Evolutionary conservation across 169 alveolate genomes (phyloP).

Genomic region (Eimeria falciformis): DNA sequence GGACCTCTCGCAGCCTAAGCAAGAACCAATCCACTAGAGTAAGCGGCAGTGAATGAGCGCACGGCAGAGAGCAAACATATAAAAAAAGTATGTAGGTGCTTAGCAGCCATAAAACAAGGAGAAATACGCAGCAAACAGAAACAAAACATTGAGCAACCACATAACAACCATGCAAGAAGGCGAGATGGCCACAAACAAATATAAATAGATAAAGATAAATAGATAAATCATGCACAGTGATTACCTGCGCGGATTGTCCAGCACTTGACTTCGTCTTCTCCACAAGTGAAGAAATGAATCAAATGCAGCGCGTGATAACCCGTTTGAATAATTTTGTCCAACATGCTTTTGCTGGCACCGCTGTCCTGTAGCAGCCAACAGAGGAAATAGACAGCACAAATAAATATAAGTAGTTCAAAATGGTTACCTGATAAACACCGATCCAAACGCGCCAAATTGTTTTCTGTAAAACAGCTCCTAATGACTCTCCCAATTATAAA

Average conservation of each 20-base stretch:
- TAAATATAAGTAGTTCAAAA: neutral
- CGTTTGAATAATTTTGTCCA: conserved; percentile 96
- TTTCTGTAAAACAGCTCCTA: too few relatives aligned
- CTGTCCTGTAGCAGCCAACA: conserved; percentile 46
- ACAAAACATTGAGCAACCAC: neutral
- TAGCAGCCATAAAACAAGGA: too few relatives aligned
- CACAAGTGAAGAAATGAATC: conserved; percentile 99
- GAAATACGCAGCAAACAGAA: neutral
- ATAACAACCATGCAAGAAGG: too few relatives aligned
- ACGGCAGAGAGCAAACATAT: neutral
- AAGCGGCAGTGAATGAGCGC: neutral
- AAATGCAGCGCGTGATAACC: conserved; percentile 96
- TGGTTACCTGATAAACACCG: too few relatives aligned
- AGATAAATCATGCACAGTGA: conserved; percentile 68
- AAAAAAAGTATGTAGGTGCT: neutral
- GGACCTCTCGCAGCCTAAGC: neutral
- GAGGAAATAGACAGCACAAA: neutral
- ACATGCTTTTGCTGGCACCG: conserved; percentile 90
- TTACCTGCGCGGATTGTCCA: conserved; percentile 90
- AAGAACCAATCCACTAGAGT: neutral
- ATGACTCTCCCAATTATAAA: too few relatives aligned
- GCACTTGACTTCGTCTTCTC: conserved; percentile 99
- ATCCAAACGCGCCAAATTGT: neutral
- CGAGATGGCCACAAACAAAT: neutral
- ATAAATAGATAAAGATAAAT: neutral